A percentile compares a stretch with the other conserved stretches of the same genome.
Conservation (phyloP, 768 basidiomycete genomes). For the Xerocomus brunneocitrinus region DNA sequence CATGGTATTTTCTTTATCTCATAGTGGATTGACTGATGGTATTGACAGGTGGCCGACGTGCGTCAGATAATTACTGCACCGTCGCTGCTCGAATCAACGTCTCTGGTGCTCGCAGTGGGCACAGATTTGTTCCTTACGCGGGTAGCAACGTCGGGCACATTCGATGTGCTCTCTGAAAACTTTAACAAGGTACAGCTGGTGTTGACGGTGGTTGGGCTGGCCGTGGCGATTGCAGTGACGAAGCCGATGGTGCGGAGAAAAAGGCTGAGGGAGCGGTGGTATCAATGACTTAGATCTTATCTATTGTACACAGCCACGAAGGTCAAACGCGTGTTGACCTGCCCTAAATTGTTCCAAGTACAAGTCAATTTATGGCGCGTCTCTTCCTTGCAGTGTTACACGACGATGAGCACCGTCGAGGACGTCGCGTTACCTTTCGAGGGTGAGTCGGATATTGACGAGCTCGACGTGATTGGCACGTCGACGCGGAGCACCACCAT, state of each 20-base stretch:
- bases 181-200: slow-evolving; percentile 94
- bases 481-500: slow-evolving; percentile 29
- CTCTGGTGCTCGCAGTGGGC: slow-evolving; percentile 80
- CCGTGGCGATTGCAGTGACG: slow-evolving; percentile 70
- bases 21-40: background rate
- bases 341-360: slow-evolving; percentile 14
- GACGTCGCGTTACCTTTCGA: slow-evolving; percentile 10
- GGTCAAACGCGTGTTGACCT: slow-evolving; percentile 21
- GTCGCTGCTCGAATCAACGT: slow-evolving; percentile 87
- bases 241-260: slow-evolving; percentile 78
- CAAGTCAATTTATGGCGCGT: background rate
- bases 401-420: slow-evolving; percentile 4
- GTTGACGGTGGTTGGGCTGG: slow-evolving; percentile 70
- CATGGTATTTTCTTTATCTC: slow-evolving; percentile 9
- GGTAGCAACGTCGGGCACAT: slow-evolving; percentile 81
- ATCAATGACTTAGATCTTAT: slow-evolving; percentile 24
- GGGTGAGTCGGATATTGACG: slow-evolving; percentile 19
- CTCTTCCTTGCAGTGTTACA: background rate
- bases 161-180: slow-evolving; percentile 85
- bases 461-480: slow-evolving; percentile 26
- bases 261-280: slow-evolving; percentile 68
- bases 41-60: slow-evolving; percentile 59
- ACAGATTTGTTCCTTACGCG: slow-evolving; percentile 88
- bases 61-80: slow-evolving; percentile 71
- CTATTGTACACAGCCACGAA: slow-evolving; percentile 12